These are phyloP conservation scores for Mycosphaerella arachidis DNA, from an alignment of 2,329 filamentous ascomycete genomes.

Conservation along the genomic window DNA sequence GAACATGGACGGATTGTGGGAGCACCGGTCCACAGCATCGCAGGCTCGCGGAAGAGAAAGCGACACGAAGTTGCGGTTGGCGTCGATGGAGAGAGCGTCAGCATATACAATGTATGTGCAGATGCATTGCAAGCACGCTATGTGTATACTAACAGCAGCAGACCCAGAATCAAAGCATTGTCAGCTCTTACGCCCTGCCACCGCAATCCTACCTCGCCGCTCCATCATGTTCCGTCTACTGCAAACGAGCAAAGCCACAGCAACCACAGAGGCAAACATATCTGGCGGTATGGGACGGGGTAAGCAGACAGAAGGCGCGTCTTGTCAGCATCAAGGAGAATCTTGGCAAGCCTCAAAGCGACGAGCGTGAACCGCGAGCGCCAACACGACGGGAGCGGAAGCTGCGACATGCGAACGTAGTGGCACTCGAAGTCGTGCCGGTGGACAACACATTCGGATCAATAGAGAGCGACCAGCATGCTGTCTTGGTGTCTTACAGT, in stretches of 20 bases:
- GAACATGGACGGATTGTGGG: conserved; percentile 39
- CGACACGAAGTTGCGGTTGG: conserved; percentile 57
- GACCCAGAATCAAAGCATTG: conserved; percentile 57
- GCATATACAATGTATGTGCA: conserved; percentile 55
- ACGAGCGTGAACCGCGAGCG: conserved; percentile 28
- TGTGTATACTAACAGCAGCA: conserved; percentile 30
- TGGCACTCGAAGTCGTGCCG: conserved; percentile 20
- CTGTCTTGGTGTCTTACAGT: conserved; percentile 28
- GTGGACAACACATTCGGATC: background rate
- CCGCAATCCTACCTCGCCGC: conserved; percentile 56
- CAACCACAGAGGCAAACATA: conserved; percentile 53
- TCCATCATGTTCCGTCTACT: conserved; percentile 55
- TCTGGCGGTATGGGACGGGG: conserved; percentile 46
- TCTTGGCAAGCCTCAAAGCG: conserved; percentile 20
- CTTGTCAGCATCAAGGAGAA: conserved; percentile 54
- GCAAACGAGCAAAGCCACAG: conserved; percentile 42
- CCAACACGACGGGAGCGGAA: conserved; percentile 27
- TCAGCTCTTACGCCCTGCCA: conserved; percentile 58
- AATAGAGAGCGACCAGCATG: background rate
- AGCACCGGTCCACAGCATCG: conserved; percentile 50
- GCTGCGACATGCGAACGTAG: conserved; percentile 30
- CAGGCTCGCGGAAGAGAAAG: conserved; percentile 56
- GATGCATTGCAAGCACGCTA: background rate
- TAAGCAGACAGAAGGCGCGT: conserved; percentile 45
- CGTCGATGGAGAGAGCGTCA: conserved; percentile 58